These are phyloP conservation scores for Schizosaccharomyces japonicus DNA, from an alignment of 805 yeast species.

Conservation along the genomic window DNA sequence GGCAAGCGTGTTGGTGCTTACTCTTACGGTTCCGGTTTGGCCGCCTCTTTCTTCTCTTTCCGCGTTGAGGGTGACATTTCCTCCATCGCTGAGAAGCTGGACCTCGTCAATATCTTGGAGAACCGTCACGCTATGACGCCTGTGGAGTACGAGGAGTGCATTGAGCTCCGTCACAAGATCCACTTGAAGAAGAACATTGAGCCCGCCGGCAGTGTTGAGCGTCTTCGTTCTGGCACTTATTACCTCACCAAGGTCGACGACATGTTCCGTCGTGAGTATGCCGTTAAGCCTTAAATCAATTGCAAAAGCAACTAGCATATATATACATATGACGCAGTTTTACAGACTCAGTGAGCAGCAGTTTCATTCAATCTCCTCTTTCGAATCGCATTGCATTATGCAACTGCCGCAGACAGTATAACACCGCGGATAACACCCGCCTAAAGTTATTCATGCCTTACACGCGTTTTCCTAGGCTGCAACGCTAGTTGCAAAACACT, in stretches of 20 bases:
- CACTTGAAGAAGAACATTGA: constrained; percentile 57
- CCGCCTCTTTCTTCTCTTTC: constrained; percentile 66
- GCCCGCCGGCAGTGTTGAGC: constrained; percentile 61
- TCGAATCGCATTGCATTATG: too few species aligned
- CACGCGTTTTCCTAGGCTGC: too few species aligned
- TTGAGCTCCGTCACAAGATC: constrained; percentile 68
- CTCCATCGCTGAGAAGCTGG: constrained; percentile 35
- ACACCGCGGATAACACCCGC: too few species aligned
- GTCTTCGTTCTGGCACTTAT: constrained; percentile 51
- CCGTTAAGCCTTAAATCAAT: constrained; percentile 22
- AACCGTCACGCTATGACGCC: constrained; percentile 49
- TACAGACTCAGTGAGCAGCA: too few species aligned
- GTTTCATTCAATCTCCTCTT: too few species aligned
- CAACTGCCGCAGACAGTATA: too few species aligned
- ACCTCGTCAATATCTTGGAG: constrained; percentile 42
- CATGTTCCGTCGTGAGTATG: constrained; percentile 64
- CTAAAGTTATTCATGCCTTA: too few species aligned
- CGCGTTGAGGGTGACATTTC: constrained; percentile 62
- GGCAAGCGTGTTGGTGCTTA: constrained; percentile 73
- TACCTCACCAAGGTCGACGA: constrained; percentile 70
- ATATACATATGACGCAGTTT: too few species aligned
- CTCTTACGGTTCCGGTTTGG: constrained; percentile 96
- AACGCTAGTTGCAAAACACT: too few species aligned
- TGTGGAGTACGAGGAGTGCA: constrained; percentile 54
- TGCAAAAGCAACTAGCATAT: too few species aligned